These are phyloP conservation scores for Mayamaea pseudoterrestris DNA, from an alignment of 108 stramenopile genomes.

Conservation along the genomic window DNA sequence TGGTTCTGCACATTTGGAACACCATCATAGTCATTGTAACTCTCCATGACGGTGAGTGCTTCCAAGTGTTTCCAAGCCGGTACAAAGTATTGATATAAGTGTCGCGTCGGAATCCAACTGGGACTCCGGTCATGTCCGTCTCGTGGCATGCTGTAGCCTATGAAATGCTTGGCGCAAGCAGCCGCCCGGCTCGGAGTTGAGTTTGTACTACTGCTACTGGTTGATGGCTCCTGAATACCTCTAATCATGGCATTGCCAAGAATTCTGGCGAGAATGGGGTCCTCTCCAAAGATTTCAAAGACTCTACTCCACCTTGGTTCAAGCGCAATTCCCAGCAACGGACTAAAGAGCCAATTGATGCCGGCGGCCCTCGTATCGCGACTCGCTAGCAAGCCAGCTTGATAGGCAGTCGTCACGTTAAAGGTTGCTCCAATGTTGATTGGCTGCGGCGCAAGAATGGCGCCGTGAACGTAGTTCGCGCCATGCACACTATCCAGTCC, in stretches of 20 bases:
- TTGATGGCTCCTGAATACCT: conserved; percentile 41
- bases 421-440: conserved; percentile 73
- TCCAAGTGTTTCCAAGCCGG: conserved; percentile 49
- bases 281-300: conserved; percentile 85
- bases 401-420: conserved; percentile 29
- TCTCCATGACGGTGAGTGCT: conserved; percentile 63
- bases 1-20: conserved; percentile 53
- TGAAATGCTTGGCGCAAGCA: conserved; percentile 75
- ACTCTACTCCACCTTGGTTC: conserved; percentile 61
- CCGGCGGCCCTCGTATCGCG: conserved; percentile 60
- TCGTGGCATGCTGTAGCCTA: conserved; percentile 50
- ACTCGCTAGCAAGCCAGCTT: conserved; percentile 42
- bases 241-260: conserved; percentile 52
- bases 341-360: conserved; percentile 73
- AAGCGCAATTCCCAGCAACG: conserved; percentile 62
- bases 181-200: conserved; percentile 47
- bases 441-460: conserved; percentile 61
- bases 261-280: conserved; percentile 43
- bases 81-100: conserved; percentile 70
- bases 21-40: conserved; percentile 60
- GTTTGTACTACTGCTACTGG: conserved; percentile 1
- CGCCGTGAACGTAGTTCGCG: conserved; percentile 64
- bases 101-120: conserved; percentile 49
- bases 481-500: conserved; percentile 80
- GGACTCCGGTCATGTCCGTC: conserved; percentile 75